Percentiles rank a stretch among this genome's conserved stretches.
Evolutionary conservation across 192 early-diverging fungal genomes (phyloP).

Genomic region (Podochytrium sp.): DNA sequence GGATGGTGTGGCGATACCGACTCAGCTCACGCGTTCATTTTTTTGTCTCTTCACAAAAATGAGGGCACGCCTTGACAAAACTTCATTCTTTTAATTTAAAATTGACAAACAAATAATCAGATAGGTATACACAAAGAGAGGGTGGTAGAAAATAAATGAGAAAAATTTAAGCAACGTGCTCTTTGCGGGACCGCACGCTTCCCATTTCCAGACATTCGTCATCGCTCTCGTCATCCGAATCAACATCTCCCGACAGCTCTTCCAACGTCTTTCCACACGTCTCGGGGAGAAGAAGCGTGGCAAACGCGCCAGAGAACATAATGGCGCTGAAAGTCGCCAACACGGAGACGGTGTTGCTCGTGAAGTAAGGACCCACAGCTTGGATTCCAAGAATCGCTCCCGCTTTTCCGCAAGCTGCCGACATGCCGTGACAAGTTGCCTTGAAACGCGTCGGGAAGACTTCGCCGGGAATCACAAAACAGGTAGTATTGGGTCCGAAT

Average conservation of each 20-base stretch:
- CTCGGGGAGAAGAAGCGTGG: slow-evolving; percentile 74
- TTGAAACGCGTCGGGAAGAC: slow-evolving; percentile 77
- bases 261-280: slow-evolving; percentile 79
- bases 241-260: slow-evolving; percentile 52
- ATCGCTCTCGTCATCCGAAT: too few species aligned
- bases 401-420: slow-evolving; percentile 76
- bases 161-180: too few species aligned
- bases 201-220: too few species aligned
- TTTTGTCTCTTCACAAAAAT: too few species aligned
- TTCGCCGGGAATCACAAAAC: slow-evolving; percentile 76
- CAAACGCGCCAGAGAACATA: slow-evolving; percentile 60
- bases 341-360: slow-evolving; percentile 16
- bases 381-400: slow-evolving; percentile 69
- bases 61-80: too few species aligned
- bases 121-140: too few species aligned
- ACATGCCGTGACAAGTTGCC: slow-evolving; percentile 78
- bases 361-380: slow-evolving; percentile 47
- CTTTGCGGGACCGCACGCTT: too few species aligned
- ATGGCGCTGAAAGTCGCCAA: slow-evolving; percentile 37
- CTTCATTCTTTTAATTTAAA: too few species aligned
- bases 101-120: too few species aligned
- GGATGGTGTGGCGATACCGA: too few species aligned
- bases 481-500: slow-evolving; percentile 94
- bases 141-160: too few species aligned
- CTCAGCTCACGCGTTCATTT: too few species aligned